Evolutionary conservation across 257 asterid species (phyloP), one percentile per base, ranked within the genome.

Genomic region (Verbascum thapsus): DNA sequence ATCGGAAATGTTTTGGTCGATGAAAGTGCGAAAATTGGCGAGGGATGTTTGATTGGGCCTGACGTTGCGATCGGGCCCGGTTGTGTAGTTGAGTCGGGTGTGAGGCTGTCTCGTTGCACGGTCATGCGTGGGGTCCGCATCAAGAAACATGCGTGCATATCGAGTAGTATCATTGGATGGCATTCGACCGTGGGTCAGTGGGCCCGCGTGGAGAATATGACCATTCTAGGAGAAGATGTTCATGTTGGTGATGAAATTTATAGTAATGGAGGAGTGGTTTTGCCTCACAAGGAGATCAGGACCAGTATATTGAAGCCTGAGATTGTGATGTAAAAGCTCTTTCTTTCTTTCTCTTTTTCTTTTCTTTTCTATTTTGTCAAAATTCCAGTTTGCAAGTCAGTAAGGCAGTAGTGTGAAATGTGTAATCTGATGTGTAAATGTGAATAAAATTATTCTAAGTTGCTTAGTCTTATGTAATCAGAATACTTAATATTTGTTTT

Each of bases 131-230:
- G 96, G 8, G 97, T 83, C 40, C 94, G 91, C 72, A 79, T 91
- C 37, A 88, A 91, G 86, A 91, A 85, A 26, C 98, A 91, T 1
- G 83, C 96, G 0, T 91, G 96, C 76, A 67, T 91, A 52, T 83
- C 96, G 3, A 77, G 88, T n/a, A 88, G 98, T 72, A 91, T 91
- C 50, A 81, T 91, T n/a, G 98, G 98, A 6, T 91, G 98, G 98
- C 98, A 91, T 66, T 91, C 98, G 6, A 91, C 97, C 0, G 96
- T 91, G 3, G 98, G 98, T 10, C 85, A 84, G 61, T 88, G 98
- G 98, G 94, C 98, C 45, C 91, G 98, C 2, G 94, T 88, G 53
- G 98, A 88, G 81, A 91, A 91, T 72, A 91, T 91, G 98, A 88
- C 98, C 17, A 85, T 91, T 19, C 74, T 91, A n/a, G 96, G 96